phyloP scores from a whole-genome alignment of 1,284 basidiomycete species.

The Trichosporon inkin region DNA sequence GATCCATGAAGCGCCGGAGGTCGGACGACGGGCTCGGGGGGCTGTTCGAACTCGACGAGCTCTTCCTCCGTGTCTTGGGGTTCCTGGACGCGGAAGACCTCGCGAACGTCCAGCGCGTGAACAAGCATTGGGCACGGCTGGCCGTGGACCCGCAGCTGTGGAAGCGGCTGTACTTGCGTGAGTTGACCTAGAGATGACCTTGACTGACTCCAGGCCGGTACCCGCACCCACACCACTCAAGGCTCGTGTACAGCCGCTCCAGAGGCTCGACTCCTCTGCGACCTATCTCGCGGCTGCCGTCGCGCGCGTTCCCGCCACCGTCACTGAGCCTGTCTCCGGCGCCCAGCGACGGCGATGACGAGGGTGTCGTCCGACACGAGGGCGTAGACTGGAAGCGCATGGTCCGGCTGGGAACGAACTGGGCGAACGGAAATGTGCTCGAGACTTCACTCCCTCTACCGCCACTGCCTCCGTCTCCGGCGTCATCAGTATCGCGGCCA shows the following conservation, averaged over 20 bases:
- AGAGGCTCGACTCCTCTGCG: conserved; percentile 22
- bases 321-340: conserved; percentile 36
- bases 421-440: conserved; percentile 47
- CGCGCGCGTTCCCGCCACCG: conserved; percentile 46
- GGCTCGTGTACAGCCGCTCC: conserved; percentile 28
- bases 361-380: conserved; percentile 32
- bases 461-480: conserved; percentile 25
- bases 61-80: conserved; percentile 47
- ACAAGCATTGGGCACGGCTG: conserved; percentile 42
- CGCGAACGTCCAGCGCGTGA: conserved; percentile 40
- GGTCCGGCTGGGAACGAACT: conserved; percentile 47
- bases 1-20: conserved; percentile 4
- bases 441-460: conserved; percentile 37
- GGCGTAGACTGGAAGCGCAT: conserved; percentile 50
- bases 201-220: conserved; percentile 31
- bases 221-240: conserved; percentile 46
- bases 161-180: conserved; percentile 45
- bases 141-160: conserved; percentile 47
- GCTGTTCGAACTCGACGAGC: conserved; percentile 45
- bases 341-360: conserved; percentile 4
- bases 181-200: background rate
- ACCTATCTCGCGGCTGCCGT: conserved; percentile 41
- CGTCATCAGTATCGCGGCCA: conserved; percentile 14
- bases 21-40: conserved; percentile 16
- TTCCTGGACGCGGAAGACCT: conserved; percentile 41